phyloP scores from a whole-genome alignment of 1,284 basidiomycete genomes.

The Ustilago shanxiensis region DNA sequence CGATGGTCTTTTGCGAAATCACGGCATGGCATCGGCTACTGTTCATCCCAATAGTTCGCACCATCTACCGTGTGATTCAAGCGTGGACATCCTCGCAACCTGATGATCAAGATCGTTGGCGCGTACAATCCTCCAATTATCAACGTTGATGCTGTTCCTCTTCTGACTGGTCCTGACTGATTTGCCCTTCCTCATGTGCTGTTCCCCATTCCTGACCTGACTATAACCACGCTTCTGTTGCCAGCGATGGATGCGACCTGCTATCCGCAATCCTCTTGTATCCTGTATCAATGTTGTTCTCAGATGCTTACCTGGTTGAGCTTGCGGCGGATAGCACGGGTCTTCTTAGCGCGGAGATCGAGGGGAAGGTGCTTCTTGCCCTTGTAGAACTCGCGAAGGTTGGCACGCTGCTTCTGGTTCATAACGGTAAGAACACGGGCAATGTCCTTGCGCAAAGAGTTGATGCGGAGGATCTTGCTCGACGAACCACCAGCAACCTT shows the following conservation, averaged over 20 bases:
- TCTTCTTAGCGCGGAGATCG: conserved; percentile 98
- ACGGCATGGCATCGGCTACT: too few species aligned
- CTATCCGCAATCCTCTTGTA: neutral
- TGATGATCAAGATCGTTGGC: too few species aligned
- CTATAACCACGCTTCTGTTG: too few species aligned
- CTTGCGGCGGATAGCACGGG: conserved; percentile 95
- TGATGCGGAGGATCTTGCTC: conserved; percentile 85
- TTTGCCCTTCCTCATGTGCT: neutral
- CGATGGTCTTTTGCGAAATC: too few species aligned
- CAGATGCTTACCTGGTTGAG: conserved; percentile 80
- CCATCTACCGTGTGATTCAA: too few species aligned
- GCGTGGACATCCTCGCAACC: too few species aligned
- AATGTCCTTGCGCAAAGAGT: conserved; percentile 97
- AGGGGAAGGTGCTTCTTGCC: conserved; percentile 96
- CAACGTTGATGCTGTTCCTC: neutral
- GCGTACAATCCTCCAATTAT: neutral
- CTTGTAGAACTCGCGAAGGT: conserved; percentile 98
- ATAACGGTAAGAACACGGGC: conserved; percentile 98
- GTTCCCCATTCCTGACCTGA: neutral
- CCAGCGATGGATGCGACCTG: too few species aligned
- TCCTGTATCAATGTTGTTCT: neutral
- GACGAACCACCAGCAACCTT: conserved; percentile 97
- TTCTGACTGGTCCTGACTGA: neutral
- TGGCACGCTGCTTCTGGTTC: conserved; percentile 97
- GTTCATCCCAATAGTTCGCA: too few species aligned